phyloP scores from a whole-genome alignment of 192 early-diverging fungal species.

The Endogone sp. region DNA sequence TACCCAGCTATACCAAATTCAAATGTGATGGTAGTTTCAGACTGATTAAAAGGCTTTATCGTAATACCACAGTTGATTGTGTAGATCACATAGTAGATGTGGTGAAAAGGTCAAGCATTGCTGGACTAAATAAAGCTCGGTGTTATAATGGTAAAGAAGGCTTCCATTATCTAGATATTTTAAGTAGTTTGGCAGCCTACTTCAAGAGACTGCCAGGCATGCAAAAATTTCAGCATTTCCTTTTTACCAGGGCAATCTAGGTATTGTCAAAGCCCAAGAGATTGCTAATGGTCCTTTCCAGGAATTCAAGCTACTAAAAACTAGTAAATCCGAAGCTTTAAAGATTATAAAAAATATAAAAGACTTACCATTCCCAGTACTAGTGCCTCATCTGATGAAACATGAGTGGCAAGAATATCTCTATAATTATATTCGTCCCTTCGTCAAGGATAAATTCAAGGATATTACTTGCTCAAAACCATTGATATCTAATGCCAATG shows the following conservation, averaged over 20 bases:
- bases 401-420: not conserved
- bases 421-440: not conserved
- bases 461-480: not conserved
- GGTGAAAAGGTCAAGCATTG: not conserved
- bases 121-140: not conserved
- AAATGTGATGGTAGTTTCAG: slow-evolving; percentile 18
- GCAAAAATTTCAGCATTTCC: not conserved
- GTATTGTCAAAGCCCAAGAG: slow-evolving; percentile 5
- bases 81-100: not conserved
- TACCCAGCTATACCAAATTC: slow-evolving; percentile 13
- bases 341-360: slow-evolving; percentile 4
- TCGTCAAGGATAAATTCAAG: not conserved
- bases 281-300: not conserved
- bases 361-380: not conserved
- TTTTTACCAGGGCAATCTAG: not conserved
- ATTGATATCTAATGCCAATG: too few species aligned
- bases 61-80: slow-evolving; percentile 12
- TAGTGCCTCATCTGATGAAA: slow-evolving; percentile 3
- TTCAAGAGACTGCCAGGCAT: not conserved
- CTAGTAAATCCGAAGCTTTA: not conserved
- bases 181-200: not conserved
- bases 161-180: not conserved
- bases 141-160: not conserved
- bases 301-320: slow-evolving; percentile 1
- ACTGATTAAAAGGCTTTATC: slow-evolving; percentile 13